phyloP scores from a whole-genome alignment of 2,329 filamentous ascomycete genomes.

The Chaetomium strumarium region DNA sequence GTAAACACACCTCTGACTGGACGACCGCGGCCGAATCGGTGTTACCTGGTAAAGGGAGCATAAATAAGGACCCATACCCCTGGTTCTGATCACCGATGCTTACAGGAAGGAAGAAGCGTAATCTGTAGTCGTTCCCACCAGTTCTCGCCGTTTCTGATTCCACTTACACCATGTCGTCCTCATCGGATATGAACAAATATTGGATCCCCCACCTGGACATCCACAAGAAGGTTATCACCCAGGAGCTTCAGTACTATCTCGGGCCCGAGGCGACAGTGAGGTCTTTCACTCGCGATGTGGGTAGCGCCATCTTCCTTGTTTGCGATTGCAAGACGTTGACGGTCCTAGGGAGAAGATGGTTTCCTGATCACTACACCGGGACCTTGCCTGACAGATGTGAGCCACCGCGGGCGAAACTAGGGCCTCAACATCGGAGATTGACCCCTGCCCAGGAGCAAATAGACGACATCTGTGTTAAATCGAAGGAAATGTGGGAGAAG shows the following conservation, averaged over 20 bases:
- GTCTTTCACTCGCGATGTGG: conserved; percentile 51
- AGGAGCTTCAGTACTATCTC: conserved; percentile 53
- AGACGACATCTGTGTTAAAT: conserved; percentile 56
- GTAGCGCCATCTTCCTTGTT: conserved; percentile 26
- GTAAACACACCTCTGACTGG: conserved; percentile 15
- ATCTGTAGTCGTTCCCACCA: conserved; percentile 1
- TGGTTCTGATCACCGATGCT: not conserved
- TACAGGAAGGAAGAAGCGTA: not conserved
- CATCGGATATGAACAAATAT: conserved; percentile 47
- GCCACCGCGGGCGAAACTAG: conserved; percentile 23
- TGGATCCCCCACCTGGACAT: conserved; percentile 57
- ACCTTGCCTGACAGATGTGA: conserved; percentile 53
- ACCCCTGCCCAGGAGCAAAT: conserved; percentile 49
- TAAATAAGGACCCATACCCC: conserved; percentile 16
- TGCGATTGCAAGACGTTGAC: conserved; percentile 12
- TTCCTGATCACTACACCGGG: conserved; percentile 55
- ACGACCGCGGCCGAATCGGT: conserved; percentile 3
- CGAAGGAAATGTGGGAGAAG: conserved; percentile 52
- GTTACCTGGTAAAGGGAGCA: not conserved
- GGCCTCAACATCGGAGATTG: conserved; percentile 18
- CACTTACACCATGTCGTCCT: conserved; percentile 32
- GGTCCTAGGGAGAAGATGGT: conserved; percentile 51
- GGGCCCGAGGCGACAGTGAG: conserved; percentile 53
- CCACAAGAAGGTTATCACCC: conserved; percentile 54
- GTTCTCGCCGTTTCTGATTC: not conserved